phyloP scores from a whole-genome alignment of 2,329 filamentous ascomycete genomes.

The Aureobasidium leucospermi region DNA sequence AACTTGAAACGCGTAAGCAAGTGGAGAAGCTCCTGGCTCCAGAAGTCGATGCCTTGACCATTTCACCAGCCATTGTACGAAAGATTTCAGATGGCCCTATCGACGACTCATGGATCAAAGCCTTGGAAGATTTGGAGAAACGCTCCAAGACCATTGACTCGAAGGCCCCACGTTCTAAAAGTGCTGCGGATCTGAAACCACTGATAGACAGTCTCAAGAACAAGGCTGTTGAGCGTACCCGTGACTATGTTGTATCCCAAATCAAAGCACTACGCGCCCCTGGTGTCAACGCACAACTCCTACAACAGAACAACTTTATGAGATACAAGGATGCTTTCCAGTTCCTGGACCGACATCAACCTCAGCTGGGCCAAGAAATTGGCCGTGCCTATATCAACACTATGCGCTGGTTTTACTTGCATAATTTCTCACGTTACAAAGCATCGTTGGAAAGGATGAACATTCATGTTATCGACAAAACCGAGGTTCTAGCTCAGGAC shows the following conservation, averaged over 20 bases:
- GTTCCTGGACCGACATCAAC: constrained; percentile 77
- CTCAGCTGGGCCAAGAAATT: constrained; percentile 81
- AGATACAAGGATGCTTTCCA: constrained; percentile 81
- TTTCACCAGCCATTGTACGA: constrained; percentile 74
- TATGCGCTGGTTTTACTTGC: constrained; percentile 96
- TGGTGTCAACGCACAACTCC: constrained; percentile 93
- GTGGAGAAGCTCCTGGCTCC: constrained; percentile 84
- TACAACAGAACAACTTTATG: constrained; percentile 87
- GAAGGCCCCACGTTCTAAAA: constrained; percentile 60
- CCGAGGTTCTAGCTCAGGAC: constrained; percentile 67
- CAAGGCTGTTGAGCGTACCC: constrained; percentile 87
- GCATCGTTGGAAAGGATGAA: constrained; percentile 78
- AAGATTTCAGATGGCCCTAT: constrained; percentile 84
- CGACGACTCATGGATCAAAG: constrained; percentile 81
- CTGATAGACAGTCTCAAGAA: constrained; percentile 75
- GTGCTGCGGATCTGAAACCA: constrained; percentile 74
- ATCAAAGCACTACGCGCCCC: constrained; percentile 91
- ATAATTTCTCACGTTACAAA: constrained; percentile 83
- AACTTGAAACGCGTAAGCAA: constrained; percentile 79
- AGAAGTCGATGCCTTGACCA: constrained; percentile 82
- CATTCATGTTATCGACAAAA: constrained; percentile 72
- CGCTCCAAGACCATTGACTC: constrained; percentile 65
- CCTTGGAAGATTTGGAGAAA: constrained; percentile 75
- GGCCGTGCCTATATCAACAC: constrained; percentile 93
- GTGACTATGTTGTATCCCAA: constrained; percentile 88